Base-by-base conservation (phyloP, 441 rosid species). In the Adansonia grandidieri region DNA sequence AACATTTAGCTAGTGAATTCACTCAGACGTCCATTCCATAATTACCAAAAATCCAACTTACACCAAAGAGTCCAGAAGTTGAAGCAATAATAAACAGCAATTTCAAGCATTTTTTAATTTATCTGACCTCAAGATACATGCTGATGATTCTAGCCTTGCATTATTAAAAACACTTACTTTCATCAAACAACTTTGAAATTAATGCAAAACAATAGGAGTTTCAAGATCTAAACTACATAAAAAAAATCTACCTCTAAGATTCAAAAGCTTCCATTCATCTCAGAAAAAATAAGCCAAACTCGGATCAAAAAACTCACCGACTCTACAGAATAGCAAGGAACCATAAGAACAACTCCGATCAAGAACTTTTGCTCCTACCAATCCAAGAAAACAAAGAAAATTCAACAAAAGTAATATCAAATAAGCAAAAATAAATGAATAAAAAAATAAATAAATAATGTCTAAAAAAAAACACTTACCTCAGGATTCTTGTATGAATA, bases 301-400 rank as follows among this genome's bases (percentile, higher is more conserved):
- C 40, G 56, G 6, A 42, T 10, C 13, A 17, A 65, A 70, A 6
- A 65, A 83, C 98, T 91, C 73, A 95, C 99, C 0, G 99, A 97
- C 84, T 97, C 99, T 32, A 97, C 63, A 0, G 96, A 89, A 80
- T 95, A 97, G 91, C 93, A 94, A 57, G 99, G 99, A 84, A 97
- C 99, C 99, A 97, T 95, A 71, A 97, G 87, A 83, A 92, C 90
- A 85, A 97, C 98, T 74, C 99, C 99, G 44, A 97, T 95, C 84
- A 95, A 86, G 87, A 97, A 95, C 83, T 89, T 97, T 80, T 97
- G 99, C 80, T 97, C 99, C 99, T 96, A 93, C 51, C n/a, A 78
- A 32, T 57, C 50, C 44, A 65, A 54, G 56, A 54, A 7, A 42
- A n/a, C 58, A 67, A 67, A 60, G 2, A 20, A n/a, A 22, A 9